Conservation (phyloP, 2,329 filamentous ascomycete species). For the Aspergillus puulaauensis region DNA sequence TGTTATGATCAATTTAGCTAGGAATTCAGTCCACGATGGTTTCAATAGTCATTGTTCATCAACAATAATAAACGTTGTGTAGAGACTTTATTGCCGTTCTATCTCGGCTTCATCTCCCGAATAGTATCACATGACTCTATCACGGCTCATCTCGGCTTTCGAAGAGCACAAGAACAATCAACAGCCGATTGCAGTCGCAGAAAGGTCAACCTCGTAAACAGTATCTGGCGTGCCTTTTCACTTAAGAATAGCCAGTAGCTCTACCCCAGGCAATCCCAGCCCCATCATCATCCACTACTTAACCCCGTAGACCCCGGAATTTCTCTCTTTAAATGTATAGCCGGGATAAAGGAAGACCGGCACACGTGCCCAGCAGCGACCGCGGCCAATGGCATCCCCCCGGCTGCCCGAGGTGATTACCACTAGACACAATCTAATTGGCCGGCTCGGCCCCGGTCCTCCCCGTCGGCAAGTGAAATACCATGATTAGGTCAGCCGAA, state of each 20-base stretch:
- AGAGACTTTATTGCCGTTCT: background rate
- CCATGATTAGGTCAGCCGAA: conserved; percentile 37
- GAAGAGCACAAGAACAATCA: background rate
- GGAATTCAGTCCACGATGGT: conserved; percentile 22
- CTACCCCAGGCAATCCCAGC: background rate
- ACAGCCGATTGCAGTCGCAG: background rate
- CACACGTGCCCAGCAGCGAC: conserved; percentile 28
- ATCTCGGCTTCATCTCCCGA: background rate
- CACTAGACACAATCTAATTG: conserved; percentile 34
- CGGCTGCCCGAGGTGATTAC: conserved; percentile 39
- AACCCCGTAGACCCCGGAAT: conserved; percentile 8
- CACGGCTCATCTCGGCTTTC: conserved; percentile 7
- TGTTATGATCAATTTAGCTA: conserved; percentile 28
- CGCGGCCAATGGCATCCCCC: conserved; percentile 28
- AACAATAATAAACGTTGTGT: background rate
- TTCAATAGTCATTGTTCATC: background rate
- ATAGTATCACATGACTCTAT: conserved; percentile 15
- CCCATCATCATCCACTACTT: background rate
- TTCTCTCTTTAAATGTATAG: conserved; percentile 17
- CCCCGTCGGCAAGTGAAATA: conserved; percentile 34
- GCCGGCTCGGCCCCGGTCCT: conserved; percentile 28
- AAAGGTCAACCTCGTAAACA: background rate
- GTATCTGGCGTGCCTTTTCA: background rate
- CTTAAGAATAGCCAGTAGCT: background rate
- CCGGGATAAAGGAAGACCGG: conserved; percentile 26